Evolutionary conservation across 345 rosid genomes (phyloP).

Genomic region (Arabidopsis thaliana): TAIR10.1 NC_003074.8:31001-31500

Average conservation of each 20-base stretch:
- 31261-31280: constrained; percentile 17
- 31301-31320: not conserved
- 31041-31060: no score
- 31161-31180: not conserved
- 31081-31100: no score
- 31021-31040: no score
- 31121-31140: no score
- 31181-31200: not conserved
- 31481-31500: constrained; percentile 77
- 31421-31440: constrained; percentile 36
- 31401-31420: constrained; percentile 34
- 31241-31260: constrained; percentile 3
- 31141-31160: no score
- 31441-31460: constrained; percentile 79
- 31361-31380: constrained; percentile 18
- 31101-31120: no score
- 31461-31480: constrained; percentile 89
- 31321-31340: not conserved
- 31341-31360: constrained; percentile 13
- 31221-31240: constrained; percentile 29
- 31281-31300: not conserved
- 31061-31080: no score
- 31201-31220: not conserved
- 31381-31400: not conserved
- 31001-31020: no score